Base-by-base conservation (phyloP, 108 stramenopile species). In the Asterionellopsis glacialis region DNA sequence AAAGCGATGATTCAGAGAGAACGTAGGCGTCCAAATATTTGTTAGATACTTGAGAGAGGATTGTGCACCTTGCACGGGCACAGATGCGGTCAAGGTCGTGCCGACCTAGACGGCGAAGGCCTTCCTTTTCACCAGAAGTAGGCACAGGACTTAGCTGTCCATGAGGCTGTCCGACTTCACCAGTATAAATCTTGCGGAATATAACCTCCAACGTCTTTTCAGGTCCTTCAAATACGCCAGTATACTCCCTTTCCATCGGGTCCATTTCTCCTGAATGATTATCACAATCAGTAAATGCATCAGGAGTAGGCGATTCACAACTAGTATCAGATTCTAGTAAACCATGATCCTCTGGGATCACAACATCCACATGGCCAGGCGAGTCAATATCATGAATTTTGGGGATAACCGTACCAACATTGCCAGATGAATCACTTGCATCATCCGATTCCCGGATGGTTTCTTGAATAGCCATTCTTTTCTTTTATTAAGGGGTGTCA, bases 11-110 rank as follows among this genome's bases (percentile, higher is more conserved):
- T 77, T 99, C 99, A 33, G 84, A 87, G 23, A 99, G 78, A 25
- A 98, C 94, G 67, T 99, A 99, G 5, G 99, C 96, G 66, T 99
- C 97, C 51, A 98, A 80, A 68, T 96, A 91, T 9, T 79, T 78
- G 68, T 98, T 98, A 68, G 93, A 95, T 5, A 98, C 73, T 41
- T 76, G 67, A 11, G 84, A 88, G 21, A 99, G 77, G 51, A 99
- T 99, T 48, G 94, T 96, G 79, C 98, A 99, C 18, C 90, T 79
- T 57, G 98, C 99, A 53, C 94, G 85, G 18, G 52, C 65, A 73
- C 97, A 98, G 51, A 99, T 91, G 16, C 69, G 75, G 67, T 99
- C 96, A 41, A 98, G 75, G 53, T 95, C 81, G 14, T 63, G 55
- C 4, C 96, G 67, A 19, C 82, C 40, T 49, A 99, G 71, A 22